Base-by-base conservation (phyloP, 2,329 filamentous ascomycete species). In the Colletotrichum tropicale region DNA sequence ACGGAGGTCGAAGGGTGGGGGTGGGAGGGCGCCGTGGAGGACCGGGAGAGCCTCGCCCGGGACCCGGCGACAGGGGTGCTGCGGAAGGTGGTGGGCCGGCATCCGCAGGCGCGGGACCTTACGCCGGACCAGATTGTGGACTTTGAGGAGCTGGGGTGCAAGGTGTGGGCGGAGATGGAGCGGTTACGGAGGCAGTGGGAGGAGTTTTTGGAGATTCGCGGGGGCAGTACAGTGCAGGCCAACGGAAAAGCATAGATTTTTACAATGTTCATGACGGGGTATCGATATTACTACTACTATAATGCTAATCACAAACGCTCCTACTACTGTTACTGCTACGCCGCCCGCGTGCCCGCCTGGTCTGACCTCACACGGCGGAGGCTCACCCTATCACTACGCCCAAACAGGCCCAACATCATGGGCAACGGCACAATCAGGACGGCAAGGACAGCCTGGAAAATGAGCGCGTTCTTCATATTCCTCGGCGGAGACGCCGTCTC, bases 1-100 rank as follows among this genome's bases (percentile, higher is more conserved):
- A 98, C 96, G 2, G 95, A 98, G 83, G 93, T 98, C 5, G 92
- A 95, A 58, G 95, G 95, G 9, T 98, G 96, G 96, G 96, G 95
- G 0, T 93, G 92, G 84, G 87, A 91, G 77, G 93, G 94, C 71
- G 86, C 84, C 12, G 86, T 88, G n/a, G 88, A 89, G 77, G 84
- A 86, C 36, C 88, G 87, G 77, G 86, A 82, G 76, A 81, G 85
- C 80, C 87, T 92, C 81, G 87, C 90, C 81, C 84, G 84, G 58
- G 79, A 82, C 81, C 80, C 79, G 1, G 84, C 86, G 55, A 80
- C 85, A 60, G 88, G 88, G 4, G 85, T 88, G 70, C 85, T 91
- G 78, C 85, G 87, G 58, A 89, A 87, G 80, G 86, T 88, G 28
- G 87, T 89, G 13, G 91, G 91, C 0, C 88, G 95, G 77, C 93